Evolutionary conservation across 805 yeast species (phyloP), one percentile per base, ranked within the genome.

Genomic region (Candida qinlingensis): DNA sequence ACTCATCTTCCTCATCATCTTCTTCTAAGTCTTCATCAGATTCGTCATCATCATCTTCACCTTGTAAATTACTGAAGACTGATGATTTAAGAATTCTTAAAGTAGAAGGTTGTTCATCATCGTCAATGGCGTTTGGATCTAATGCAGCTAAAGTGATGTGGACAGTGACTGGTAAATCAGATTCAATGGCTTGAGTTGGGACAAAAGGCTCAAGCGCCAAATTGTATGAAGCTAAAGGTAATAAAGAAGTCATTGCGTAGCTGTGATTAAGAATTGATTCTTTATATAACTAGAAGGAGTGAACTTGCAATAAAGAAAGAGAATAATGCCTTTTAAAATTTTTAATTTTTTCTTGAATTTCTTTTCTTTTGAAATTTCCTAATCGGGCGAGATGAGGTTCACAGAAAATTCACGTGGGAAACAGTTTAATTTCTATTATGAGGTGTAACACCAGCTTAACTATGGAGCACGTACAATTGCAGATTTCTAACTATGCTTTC

Each of bases 141-240:
- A 94, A 76, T 52, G 99, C 96, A 54, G 97, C 99, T 79, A 92
- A 78, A 46, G 98, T 91, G 62, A 92, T 68, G 71, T 96, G 87
- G 58, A 92, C 81, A 53, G 97, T 85, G 57, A 87, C 86, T 45
- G 97, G 97, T 67, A 82, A 83, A 51, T 86, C 95, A 51, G 81
- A 85, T 55, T 85, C 87, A 64, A 87, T 81, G 51, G 97, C 96
- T 45, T 90, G 90, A 39, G 83, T 82, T 58, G 97, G 96, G 59
- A 80, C 74, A 65, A 85, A 94, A 59, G 99, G 99, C 68, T 78
- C 75, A 55, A 92, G 77, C 59, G 87, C 89, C 69, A 89, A 76
- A 74, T 85, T 85, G 75, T 82, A 91, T 19, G 96, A 83, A 56
- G 96, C 85, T 67, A 91, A 73, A 54, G 98, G 97, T 56, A 87